A percentile compares a stretch with the other conserved stretches of the same genome.
Evolutionary conservation across 2,329 filamentous ascomycete genomes (phyloP).

Genomic region (Colletotrichum somersetense): DNA sequence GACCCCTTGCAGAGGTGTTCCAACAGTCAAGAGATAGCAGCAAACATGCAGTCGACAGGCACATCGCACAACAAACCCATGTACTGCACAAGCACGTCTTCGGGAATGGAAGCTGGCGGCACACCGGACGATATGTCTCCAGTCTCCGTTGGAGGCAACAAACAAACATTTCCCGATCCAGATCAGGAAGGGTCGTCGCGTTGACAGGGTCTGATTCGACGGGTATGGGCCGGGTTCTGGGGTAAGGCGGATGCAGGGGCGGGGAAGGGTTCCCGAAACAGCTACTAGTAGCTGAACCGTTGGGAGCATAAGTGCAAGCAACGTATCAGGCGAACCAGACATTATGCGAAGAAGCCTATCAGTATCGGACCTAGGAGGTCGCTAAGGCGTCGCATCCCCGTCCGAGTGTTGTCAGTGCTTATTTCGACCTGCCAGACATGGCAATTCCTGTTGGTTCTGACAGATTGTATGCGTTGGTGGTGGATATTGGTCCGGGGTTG

Average conservation of each 20-base stretch:
- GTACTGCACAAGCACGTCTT: neutral
- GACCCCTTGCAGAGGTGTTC: neutral
- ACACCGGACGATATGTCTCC: neutral
- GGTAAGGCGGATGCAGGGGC: neutral
- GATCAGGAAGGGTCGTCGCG: neutral
- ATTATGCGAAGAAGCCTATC: neutral
- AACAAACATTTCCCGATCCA: no score
- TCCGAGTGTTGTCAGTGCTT: neutral
- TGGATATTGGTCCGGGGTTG: neutral
- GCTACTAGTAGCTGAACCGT: neutral
- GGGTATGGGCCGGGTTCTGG: slow-evolving; percentile 7
- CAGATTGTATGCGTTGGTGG: neutral
- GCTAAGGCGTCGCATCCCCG: neutral
- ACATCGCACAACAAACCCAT: neutral
- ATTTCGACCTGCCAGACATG: slow-evolving; percentile 15
- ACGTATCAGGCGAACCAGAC: neutral
- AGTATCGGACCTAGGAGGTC: neutral
- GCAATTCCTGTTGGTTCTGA: slow-evolving; percentile 6
- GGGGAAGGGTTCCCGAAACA: neutral
- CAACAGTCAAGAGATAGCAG: neutral
- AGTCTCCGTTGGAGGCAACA: neutral
- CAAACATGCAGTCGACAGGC: slow-evolving; percentile 6
- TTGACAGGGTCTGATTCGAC: slow-evolving; percentile 13
- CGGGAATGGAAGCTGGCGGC: neutral
- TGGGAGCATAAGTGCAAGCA: neutral